Evolutionary conservation across 441 rosid species (phyloP).

Genomic region (Corymbia calophylla): DNA sequence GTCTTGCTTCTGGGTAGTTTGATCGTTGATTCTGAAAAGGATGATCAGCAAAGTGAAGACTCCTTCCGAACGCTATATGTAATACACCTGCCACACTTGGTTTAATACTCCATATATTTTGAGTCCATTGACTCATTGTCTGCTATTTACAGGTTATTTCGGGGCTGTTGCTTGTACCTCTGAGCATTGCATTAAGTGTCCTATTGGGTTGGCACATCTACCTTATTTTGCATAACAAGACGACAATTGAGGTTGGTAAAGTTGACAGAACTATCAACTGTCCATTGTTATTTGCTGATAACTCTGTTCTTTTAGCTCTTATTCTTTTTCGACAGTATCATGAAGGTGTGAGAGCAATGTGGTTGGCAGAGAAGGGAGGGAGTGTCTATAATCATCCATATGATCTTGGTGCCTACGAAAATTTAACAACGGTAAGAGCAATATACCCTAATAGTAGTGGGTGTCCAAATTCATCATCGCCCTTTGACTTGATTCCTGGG

Average conservation of each 20-base stretch:
- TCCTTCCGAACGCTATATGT: conserved; percentile 67
- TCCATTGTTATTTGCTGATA: not conserved
- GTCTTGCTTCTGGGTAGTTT: conserved; percentile 87
- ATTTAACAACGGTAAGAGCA: conserved; percentile 52
- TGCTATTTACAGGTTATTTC: conserved; percentile 54
- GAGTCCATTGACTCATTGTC: not conserved
- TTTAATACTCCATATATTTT: conserved; percentile 4
- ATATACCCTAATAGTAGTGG: not conserved
- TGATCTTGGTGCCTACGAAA: conserved; percentile 65
- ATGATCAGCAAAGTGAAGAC: conserved; percentile 55
- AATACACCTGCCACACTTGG: conserved; percentile 13
- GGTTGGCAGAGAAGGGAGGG: conserved; percentile 94
- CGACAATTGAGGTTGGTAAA: conserved; percentile 67
- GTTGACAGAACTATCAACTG: not conserved
- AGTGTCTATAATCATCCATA: conserved; percentile 78
- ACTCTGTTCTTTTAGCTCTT: not conserved
- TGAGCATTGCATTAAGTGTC: conserved; percentile 51
- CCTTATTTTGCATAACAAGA: conserved; percentile 75
- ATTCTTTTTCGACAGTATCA: conserved; percentile 46
- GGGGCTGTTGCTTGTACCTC: conserved; percentile 58
- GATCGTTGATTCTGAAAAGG: conserved; percentile 53
- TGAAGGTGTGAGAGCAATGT: conserved; percentile 93
- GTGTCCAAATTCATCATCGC: not conserved
- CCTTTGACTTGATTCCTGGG: not conserved
- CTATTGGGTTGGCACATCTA: conserved; percentile 90